A percentile compares a stretch with the other conserved stretches of the same genome.
phyloP scores from a whole-genome alignment of 78 protist species.

The Guillardia theta region DNA sequence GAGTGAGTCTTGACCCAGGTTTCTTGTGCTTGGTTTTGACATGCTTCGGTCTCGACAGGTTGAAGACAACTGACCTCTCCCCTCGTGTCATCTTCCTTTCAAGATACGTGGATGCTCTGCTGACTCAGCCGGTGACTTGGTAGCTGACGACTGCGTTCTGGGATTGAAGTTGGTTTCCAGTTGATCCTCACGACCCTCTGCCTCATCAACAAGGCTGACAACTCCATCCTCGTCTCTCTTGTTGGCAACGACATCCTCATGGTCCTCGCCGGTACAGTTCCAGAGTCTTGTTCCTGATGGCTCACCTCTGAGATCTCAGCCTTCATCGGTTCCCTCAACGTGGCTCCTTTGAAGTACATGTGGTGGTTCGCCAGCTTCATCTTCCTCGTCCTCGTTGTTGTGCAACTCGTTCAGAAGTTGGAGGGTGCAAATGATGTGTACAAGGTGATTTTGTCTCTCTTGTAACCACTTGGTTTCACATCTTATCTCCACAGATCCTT shows the following conservation, averaged over 20 bases:
- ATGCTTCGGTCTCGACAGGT: not conserved
- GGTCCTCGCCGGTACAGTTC: not conserved
- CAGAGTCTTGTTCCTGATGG: not conserved
- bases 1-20: not conserved
- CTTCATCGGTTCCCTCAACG: not conserved
- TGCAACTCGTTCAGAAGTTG: not conserved
- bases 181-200: not conserved
- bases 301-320: not conserved
- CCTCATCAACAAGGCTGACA: not conserved
- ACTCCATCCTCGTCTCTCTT: not conserved
- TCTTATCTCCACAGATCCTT: not conserved
- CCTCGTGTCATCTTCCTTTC: slow-evolving; percentile 28
- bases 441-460: not conserved
- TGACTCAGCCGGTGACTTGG: not conserved
- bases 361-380: slow-evolving; percentile 29
- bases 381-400: not conserved
- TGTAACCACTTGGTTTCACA: not conserved
- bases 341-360: slow-evolving; percentile 33
- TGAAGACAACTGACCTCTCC: not conserved
- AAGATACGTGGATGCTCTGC: not conserved
- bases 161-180: too few relatives aligned
- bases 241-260: slow-evolving; percentile 3
- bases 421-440: not conserved
- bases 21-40: not conserved
- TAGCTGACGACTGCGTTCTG: too few relatives aligned